Evolutionary conservation across 257 asterid genomes (phyloP), one percentile per base, ranked within the genome.

Genomic region (Leptodermis oblonga): DNA sequence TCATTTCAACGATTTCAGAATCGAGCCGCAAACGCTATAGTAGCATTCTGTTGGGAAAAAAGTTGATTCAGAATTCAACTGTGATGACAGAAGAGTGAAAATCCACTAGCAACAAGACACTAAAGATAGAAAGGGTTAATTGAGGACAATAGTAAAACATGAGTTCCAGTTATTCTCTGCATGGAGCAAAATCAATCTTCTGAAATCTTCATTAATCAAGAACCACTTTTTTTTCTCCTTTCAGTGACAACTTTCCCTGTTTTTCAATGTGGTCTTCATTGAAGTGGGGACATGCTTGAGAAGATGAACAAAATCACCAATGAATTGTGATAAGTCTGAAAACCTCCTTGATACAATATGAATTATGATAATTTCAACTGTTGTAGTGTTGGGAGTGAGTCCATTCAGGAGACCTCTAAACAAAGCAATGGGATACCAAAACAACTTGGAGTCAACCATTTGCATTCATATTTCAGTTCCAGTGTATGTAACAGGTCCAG

Each of bases 1-100:
- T 77, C 76, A 80, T 69, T 83, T 73, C 70, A 69, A 66, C 65
- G 62, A 26, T 75, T 65, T 62, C 67, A 65, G 58, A 70, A 51
- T 30, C 58, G 61, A 65, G 74, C 39, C 79, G 42, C 70, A 61
- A 67, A 43, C 45, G 30, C 51, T 65, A 22, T 43, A 53, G 66
- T 52, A 25, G 6, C 43, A 66, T 52, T 31, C 26, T 13, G 26
- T 30, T 46, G 60, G 4, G 14, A 64, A 26, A 11, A 13, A 31
- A 46, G 33, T 10, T 46, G 59, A 25, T 31, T 65, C 43, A 48
- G 65, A 39, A 33, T 33, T 64, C 69, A 64, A 30, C 11, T 4
- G 26, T 36, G 31, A 33, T 4, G 26, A 52, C 7, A 10, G 34
- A 25, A 36, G 52, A 26, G 63, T 25, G 20, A 37, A 52, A 34